Percentiles rank a stretch among this genome's conserved stretches.
Evolutionary conservation across 768 basidiomycete species (phyloP).

Genomic region (Lactifluus subvellereus): DNA sequence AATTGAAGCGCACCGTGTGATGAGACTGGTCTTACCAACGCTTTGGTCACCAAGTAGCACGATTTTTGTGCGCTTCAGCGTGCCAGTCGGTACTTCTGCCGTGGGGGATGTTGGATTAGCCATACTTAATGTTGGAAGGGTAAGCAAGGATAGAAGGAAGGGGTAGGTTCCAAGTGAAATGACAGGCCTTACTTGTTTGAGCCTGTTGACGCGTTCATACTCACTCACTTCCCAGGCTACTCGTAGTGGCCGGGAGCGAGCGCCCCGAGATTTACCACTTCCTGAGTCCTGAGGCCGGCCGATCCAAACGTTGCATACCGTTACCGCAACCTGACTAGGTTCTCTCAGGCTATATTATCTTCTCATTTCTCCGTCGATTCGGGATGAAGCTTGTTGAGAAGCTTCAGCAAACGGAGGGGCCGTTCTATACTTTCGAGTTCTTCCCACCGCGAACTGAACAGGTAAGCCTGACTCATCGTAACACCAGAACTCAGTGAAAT

Average conservation of each 20-base stretch:
- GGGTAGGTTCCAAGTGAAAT: neutral
- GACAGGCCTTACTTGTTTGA: constrained; percentile 6
- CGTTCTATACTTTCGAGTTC: constrained; percentile 92
- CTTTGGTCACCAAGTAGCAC: constrained; percentile 95
- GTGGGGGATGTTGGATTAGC: constrained; percentile 58
- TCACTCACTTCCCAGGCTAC: neutral
- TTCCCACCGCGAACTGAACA: constrained; percentile 94
- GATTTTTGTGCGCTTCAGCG: constrained; percentile 93
- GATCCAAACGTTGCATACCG: neutral
- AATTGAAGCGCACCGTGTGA: constrained; percentile 66
- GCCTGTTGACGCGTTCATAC: neutral
- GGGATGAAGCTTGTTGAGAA: constrained; percentile 72
- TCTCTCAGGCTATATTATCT: neutral
- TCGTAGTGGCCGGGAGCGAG: neutral
- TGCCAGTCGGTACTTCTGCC: constrained; percentile 80
- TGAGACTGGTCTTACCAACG: constrained; percentile 97
- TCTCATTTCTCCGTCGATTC: neutral
- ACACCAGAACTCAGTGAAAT: constrained; percentile 10
- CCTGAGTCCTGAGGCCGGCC: neutral
- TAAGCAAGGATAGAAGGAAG: neutral
- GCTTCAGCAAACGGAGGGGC: constrained; percentile 40
- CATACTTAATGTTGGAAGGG: constrained; percentile 30
- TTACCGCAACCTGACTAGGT: neutral
- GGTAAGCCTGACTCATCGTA: constrained; percentile 36
- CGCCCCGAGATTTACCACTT: neutral